These are phyloP conservation scores for Flaveria floridana DNA, from an alignment of 140 eudicot genomes.

Conservation along the genomic window DNA sequence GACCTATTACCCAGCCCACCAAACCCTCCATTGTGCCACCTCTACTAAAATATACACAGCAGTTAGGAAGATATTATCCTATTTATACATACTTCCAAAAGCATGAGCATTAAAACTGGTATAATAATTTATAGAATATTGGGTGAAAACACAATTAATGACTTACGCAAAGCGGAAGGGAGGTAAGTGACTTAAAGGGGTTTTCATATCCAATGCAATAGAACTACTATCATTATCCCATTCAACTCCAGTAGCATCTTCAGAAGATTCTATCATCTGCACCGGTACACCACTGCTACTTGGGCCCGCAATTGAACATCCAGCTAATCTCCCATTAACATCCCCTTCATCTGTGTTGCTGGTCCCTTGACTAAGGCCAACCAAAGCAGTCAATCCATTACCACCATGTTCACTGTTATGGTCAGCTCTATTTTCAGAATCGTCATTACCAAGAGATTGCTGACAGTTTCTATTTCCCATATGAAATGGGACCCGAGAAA, in stretches of 20 bases:
- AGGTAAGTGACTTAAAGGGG: slow-evolving; percentile 94
- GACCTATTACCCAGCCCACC: neutral
- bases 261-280: slow-evolving; percentile 75
- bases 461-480: slow-evolving; percentile 82
- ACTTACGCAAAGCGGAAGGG: slow-evolving; percentile 97
- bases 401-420: slow-evolving; percentile 71
- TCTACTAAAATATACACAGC: neutral
- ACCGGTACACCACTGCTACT: slow-evolving; percentile 51
- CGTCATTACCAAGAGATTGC: slow-evolving; percentile 87
- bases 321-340: slow-evolving; percentile 48
- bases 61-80: slow-evolving; percentile 4
- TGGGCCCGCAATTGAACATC: slow-evolving; percentile 56
- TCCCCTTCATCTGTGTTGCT: slow-evolving; percentile 52
- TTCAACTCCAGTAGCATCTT: slow-evolving; percentile 55
- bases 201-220: slow-evolving; percentile 83
- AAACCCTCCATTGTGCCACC: neutral
- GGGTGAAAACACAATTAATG: slow-evolving; percentile 7
- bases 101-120: neutral
- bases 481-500: slow-evolving; percentile 85
- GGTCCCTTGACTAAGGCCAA: slow-evolving; percentile 89
- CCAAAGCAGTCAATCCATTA: slow-evolving; percentile 92
- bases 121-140: neutral
- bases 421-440: slow-evolving; percentile 70
- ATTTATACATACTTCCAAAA: slow-evolving; percentile 6
- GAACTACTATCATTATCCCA: slow-evolving; percentile 79